phyloP scores from a whole-genome alignment of 2,329 filamentous ascomycete genomes.

The Didymella segeticola region DNA sequence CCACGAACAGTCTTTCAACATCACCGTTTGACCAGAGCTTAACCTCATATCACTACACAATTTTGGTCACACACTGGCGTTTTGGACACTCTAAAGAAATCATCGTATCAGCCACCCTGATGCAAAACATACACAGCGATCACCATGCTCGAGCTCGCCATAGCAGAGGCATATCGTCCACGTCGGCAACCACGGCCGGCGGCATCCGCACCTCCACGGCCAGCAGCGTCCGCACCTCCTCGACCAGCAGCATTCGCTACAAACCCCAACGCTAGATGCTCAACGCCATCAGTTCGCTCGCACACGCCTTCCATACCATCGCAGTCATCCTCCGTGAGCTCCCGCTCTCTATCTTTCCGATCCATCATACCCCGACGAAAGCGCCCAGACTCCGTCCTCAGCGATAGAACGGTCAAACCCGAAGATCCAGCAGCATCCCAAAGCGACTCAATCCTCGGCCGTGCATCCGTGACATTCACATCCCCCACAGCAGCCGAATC shows the following conservation, averaged over 20 bases:
- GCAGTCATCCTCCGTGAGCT: background rate
- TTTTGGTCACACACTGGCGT: background rate
- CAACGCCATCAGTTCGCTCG: background rate
- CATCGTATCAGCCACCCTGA: background rate
- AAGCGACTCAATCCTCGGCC: background rate
- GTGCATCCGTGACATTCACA: background rate
- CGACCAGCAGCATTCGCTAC: background rate
- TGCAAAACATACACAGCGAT: too few relatives aligned
- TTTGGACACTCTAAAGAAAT: background rate
- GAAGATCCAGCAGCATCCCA: background rate
- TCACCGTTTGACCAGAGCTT: background rate
- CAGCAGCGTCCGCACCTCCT: background rate
- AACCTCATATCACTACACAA: background rate
- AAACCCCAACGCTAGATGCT: background rate
- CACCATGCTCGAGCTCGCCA: conserved; percentile 11
- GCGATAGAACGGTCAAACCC: background rate
- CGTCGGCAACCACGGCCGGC: background rate
- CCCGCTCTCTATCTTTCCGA: background rate
- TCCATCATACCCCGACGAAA: background rate
- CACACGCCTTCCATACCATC: background rate
- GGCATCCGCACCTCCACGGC: background rate
- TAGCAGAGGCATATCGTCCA: conserved; percentile 14
- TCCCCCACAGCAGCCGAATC: too few relatives aligned
- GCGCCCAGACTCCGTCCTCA: background rate
- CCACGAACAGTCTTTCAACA: too few relatives aligned